A percentile compares a stretch with the other conserved stretches of the same genome.
Conservation (phyloP, 768 basidiomycete species). For the Dioszegia crocea region DNA sequence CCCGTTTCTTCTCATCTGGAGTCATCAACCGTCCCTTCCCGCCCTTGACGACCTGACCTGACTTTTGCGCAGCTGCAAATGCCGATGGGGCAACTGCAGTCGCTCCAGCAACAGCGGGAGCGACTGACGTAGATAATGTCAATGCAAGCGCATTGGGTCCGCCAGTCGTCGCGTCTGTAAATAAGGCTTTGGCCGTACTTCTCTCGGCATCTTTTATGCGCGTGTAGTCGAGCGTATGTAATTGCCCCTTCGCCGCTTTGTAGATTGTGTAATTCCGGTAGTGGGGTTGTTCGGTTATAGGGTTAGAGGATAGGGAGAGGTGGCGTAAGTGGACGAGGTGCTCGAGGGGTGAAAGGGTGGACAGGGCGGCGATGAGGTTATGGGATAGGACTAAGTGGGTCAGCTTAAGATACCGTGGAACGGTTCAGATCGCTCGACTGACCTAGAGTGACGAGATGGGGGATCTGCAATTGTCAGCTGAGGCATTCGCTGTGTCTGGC, state of each 20-base stretch:
- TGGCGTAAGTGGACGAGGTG: constrained; percentile 41
- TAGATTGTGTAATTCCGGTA: constrained; percentile 48
- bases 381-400: constrained; percentile 43
- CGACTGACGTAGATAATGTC: constrained; percentile 35
- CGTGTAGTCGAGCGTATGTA: constrained; percentile 48
- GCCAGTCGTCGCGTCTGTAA: constrained; percentile 35
- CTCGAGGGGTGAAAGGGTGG: constrained; percentile 47
- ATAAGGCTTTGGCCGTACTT: constrained; percentile 29
- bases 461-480: constrained; percentile 39
- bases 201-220: constrained; percentile 50
- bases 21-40: constrained; percentile 49
- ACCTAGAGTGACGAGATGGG: constrained; percentile 49
- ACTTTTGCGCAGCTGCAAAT: not conserved
- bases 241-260: constrained; percentile 48
- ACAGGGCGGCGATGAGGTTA: constrained; percentile 47
- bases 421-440: constrained; percentile 1
- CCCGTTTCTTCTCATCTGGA: constrained; percentile 48
- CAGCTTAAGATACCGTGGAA: not conserved
- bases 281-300: constrained; percentile 45
- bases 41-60: constrained; percentile 21
- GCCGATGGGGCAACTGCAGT: constrained; percentile 6
- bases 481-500: not conserved
- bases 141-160: constrained; percentile 48
- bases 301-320: constrained; percentile 46
- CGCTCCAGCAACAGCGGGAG: constrained; percentile 22